Conservation (phyloP, 176 grass and related monocot genomes). For the Phyllostachys edulis region DNA sequence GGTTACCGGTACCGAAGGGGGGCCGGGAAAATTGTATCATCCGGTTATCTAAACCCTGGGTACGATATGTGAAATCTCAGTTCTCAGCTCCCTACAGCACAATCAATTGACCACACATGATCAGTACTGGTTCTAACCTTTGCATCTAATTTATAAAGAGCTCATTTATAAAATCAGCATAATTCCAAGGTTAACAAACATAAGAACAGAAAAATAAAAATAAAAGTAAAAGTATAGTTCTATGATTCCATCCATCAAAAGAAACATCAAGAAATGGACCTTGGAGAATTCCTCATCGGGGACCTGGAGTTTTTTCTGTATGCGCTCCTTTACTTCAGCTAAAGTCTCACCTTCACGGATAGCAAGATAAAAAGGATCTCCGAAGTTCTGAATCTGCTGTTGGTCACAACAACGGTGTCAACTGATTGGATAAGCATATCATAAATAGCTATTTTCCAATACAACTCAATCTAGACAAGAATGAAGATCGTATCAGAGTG, state of each 20-base stretch:
- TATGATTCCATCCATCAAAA: not conserved
- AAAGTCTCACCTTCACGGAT: slow-evolving; percentile 86
- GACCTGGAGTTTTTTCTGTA: slow-evolving; percentile 82
- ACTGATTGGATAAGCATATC: not conserved
- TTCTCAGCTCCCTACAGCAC: not conserved
- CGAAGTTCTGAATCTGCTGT: slow-evolving; percentile 87
- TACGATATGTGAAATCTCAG: slow-evolving; percentile 16
- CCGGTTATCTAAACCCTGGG: too few species aligned
- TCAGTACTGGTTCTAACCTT: slow-evolving; percentile 8
- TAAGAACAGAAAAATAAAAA: not conserved
- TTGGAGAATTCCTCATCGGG: slow-evolving; percentile 82
- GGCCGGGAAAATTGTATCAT: too few species aligned
- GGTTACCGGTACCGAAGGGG: too few species aligned
- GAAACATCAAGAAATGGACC: slow-evolving; percentile 36
- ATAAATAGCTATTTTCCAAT: not conserved
- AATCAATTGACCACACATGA: slow-evolving; percentile 1
- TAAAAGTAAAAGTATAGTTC: not conserved
- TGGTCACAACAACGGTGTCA: slow-evolving; percentile 32
- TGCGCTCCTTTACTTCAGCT: slow-evolving; percentile 66
- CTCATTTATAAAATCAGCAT: not conserved
- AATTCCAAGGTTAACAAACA: not conserved
- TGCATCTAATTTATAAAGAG: not conserved
- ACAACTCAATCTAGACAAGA: slow-evolving; percentile 20
- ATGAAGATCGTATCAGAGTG: not conserved
- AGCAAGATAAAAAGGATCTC: slow-evolving; percentile 84